Base-by-base conservation (phyloP, 164 flowering plant species). In the Amborella trichopoda region DNA sequence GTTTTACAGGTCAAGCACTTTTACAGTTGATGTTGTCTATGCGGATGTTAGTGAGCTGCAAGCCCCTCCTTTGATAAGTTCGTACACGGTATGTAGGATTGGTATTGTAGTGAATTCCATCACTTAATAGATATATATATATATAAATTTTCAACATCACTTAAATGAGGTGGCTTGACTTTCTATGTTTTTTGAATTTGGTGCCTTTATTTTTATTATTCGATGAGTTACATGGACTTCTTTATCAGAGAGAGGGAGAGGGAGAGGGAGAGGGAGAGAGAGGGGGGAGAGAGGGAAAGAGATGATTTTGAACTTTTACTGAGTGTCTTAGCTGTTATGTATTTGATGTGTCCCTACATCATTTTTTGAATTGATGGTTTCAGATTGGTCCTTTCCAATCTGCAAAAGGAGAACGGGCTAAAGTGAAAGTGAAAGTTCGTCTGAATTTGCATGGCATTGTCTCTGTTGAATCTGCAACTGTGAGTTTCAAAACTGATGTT, bases 401-500 rank as follows among this genome's bases (percentile, higher is more conserved):
- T 6, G 38, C 79, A 16, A 83, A 76, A 43, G 65, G 81, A 51
- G 96, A 86, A 18, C 61, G 74, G n/a, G 72, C 80, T 22, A 90
- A 81, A 50, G 26, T 90, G 42, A 90, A 86, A 64, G 78, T 86
- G 28, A 90, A 87, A 68, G 87, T 63, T 46, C 78, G 87, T 22
- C 53, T 90, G 53, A 90, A 73, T 64, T 52, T 83, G 51, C 96
- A 90, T 61, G 98, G 98, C 2, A 66, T 83, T 63, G 94, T 83
- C 4, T 73, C 87, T 13, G 48, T 90, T 56, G 98, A 90, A 22
- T 81, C 94, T 4, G 96, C 96, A 34, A 75, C 74, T 12, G 97
- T 90, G 69, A 79, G 95, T 70, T 9, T 6, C 26, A n/a, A 4
- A 24, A 4, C 20, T 34, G 30, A 11, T n/a, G n/a, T n/a, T n/a